Conservation (phyloP, 331 rosid species). For the Quercus phellos region DNA sequence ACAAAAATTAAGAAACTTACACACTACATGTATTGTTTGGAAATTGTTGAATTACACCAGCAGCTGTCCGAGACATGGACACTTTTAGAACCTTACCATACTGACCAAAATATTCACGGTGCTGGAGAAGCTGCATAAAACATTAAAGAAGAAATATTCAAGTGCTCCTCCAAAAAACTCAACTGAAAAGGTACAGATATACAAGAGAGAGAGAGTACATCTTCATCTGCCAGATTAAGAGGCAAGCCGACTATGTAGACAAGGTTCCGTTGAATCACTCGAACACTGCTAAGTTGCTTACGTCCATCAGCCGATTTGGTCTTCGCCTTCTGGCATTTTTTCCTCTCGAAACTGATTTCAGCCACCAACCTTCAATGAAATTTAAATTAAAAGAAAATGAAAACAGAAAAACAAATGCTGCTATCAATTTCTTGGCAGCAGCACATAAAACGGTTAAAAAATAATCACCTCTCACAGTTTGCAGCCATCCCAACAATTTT, state of each 20-base stretch:
- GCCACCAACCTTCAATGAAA: slow-evolving; percentile 54
- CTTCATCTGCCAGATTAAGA: slow-evolving; percentile 92
- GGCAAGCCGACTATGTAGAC: slow-evolving; percentile 97
- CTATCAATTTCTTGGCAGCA: slow-evolving; percentile 10
- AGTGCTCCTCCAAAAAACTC: not conserved
- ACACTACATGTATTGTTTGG: slow-evolving; percentile 98
- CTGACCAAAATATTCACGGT: slow-evolving; percentile 87
- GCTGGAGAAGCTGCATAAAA: slow-evolving; percentile 74
- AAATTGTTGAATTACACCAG: slow-evolving; percentile 95
- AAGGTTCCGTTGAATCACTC: slow-evolving; percentile 97
- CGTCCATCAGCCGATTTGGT: slow-evolving; percentile 82
- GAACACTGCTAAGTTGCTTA: slow-evolving; percentile 92
- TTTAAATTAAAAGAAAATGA: not conserved
- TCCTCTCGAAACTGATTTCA: slow-evolving; percentile 68
- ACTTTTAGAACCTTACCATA: slow-evolving; percentile 97
- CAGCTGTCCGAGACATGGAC: slow-evolving; percentile 94
- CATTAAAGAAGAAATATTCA: slow-evolving; percentile 16
- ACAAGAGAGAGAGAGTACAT: slow-evolving; percentile 40
- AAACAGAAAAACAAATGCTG: not conserved
- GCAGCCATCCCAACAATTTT: slow-evolving; percentile 95
- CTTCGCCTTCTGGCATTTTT: slow-evolving; percentile 77
- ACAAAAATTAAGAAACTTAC: slow-evolving; percentile 47
- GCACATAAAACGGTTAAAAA: slow-evolving; percentile 13
- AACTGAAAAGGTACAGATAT: not conserved
- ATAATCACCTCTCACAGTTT: slow-evolving; percentile 73